Percentiles rank a stretch among this genome's conserved stretches.
Evolutionary conservation across 495 filamentous ascomycete species (phyloP).

Genomic region (Podospora anserina): DNA sequence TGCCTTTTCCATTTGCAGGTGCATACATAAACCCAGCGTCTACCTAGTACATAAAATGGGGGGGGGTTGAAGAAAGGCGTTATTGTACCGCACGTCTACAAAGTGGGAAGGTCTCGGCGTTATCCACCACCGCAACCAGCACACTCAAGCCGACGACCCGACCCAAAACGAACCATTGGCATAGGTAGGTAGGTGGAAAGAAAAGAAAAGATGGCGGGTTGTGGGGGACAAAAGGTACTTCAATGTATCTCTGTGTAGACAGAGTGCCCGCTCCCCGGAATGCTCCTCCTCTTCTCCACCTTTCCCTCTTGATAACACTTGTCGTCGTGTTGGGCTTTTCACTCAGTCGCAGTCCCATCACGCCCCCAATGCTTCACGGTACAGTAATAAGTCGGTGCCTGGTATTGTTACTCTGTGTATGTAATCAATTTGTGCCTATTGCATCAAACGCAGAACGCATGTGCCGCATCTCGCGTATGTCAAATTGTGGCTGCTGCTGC

Average conservation of each 20-base stretch:
- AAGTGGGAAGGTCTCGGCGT: background rate
- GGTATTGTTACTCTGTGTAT: background rate
- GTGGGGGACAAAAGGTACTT: background rate
- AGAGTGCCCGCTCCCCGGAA: too few relatives aligned
- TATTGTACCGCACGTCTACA: background rate
- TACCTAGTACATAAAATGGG: background rate
- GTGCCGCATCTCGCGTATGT: constrained; percentile 8
- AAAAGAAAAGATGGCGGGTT: background rate
- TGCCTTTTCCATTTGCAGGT: background rate
- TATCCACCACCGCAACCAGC: background rate
- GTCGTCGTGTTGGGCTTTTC: background rate
- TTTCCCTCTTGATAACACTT: background rate
- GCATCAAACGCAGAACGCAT: background rate
- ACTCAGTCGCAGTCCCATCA: background rate
- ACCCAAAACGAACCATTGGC: background rate
- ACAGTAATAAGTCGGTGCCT: constrained; percentile 6
- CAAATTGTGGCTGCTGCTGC: background rate
- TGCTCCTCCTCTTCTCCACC: background rate
- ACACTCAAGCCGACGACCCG: too few relatives aligned
- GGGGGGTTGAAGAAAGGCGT: background rate
- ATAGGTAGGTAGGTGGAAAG: too few relatives aligned
- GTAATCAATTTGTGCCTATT: background rate
- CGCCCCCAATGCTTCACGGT: background rate
- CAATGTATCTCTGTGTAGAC: constrained; percentile 1
- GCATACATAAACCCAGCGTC: background rate